Evolutionary conservation across 192 early-diverging fungal species (phyloP).

Genomic region (Gigaspora rosea): DNA sequence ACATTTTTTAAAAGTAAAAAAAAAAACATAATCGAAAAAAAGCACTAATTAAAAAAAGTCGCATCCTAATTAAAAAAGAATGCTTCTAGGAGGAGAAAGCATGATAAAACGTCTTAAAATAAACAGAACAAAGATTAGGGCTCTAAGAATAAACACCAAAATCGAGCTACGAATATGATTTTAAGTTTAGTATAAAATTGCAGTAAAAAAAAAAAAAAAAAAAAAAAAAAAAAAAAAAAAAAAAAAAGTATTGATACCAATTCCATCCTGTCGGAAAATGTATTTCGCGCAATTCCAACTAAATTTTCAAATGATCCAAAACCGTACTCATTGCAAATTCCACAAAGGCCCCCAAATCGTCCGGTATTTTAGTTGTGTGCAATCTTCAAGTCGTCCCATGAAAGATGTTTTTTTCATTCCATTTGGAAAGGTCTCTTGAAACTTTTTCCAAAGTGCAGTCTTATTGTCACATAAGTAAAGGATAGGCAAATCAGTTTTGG

Average conservation of each 20-base stretch:
- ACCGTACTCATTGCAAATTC: not conserved
- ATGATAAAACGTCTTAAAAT: too few relatives aligned
- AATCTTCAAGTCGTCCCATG: not conserved
- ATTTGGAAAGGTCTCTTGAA: constrained; percentile 3
- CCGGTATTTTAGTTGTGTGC: not conserved
- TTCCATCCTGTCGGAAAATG: not conserved
- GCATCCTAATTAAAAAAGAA: too few relatives aligned
- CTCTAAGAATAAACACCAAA: too few relatives aligned
- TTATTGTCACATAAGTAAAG: not conserved
- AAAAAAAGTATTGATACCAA: not conserved
- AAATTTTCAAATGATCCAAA: not conserved
- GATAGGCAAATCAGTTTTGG: not conserved
- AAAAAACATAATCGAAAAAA: too few relatives aligned
- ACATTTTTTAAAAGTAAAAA: too few relatives aligned
- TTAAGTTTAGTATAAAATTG: too few relatives aligned
- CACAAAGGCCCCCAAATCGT: not conserved
- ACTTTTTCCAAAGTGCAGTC: not conserved
- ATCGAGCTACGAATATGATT: too few relatives aligned
- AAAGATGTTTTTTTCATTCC: constrained; percentile 8
- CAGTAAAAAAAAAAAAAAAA: not conserved
- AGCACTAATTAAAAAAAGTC: too few relatives aligned
- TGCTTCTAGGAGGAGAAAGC: too few relatives aligned
- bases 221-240: not conserved
- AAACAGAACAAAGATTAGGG: too few relatives aligned
- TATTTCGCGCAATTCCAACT: not conserved